These are phyloP conservation scores for Acmispon strigosus DNA, from an alignment of 306 rosid species.

Conservation along the genomic window DNA sequence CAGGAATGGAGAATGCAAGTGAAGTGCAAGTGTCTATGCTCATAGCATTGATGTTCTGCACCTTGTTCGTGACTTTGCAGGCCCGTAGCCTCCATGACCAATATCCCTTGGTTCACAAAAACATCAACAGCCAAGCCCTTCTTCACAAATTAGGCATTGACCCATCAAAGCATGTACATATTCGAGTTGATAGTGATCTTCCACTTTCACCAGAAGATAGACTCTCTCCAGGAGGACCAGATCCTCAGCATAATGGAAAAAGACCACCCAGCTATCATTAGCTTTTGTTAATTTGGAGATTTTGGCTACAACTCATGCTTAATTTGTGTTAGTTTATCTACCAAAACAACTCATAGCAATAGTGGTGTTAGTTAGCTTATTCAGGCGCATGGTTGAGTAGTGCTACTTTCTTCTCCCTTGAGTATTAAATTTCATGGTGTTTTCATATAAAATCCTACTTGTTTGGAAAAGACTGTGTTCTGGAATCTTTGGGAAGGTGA, in stretches of 20 bases:
- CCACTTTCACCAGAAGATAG: conserved; percentile 19
- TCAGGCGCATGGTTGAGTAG: neutral
- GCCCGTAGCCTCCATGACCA: conserved; percentile 33
- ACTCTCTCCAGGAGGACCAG: conserved; percentile 47
- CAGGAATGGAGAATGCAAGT: conserved; percentile 22
- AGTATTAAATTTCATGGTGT: neutral
- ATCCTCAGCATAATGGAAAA: conserved; percentile 37
- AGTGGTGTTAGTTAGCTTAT: neutral
- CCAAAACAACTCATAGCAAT: neutral
- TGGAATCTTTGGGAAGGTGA: neutral
- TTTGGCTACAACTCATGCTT: neutral
- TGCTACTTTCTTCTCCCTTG: neutral
- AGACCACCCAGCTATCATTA: neutral
- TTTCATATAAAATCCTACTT: neutral
- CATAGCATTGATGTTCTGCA: conserved; percentile 15
- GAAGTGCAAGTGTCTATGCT: neutral
- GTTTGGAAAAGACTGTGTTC: neutral
- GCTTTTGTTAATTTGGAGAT: neutral
- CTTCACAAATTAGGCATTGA: conserved; percentile 27
- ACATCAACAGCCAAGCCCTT: conserved; percentile 21
- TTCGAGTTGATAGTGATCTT: neutral
- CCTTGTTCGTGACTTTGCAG: conserved; percentile 14
- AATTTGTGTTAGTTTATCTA: no score
- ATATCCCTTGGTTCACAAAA: conserved; percentile 9
- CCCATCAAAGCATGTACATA: conserved; percentile 6